Percentiles rank a stretch among this genome's conserved stretches.
phyloP scores from a whole-genome alignment of 129 eudicot genomes.

The Glebionis coronaria region DNA sequence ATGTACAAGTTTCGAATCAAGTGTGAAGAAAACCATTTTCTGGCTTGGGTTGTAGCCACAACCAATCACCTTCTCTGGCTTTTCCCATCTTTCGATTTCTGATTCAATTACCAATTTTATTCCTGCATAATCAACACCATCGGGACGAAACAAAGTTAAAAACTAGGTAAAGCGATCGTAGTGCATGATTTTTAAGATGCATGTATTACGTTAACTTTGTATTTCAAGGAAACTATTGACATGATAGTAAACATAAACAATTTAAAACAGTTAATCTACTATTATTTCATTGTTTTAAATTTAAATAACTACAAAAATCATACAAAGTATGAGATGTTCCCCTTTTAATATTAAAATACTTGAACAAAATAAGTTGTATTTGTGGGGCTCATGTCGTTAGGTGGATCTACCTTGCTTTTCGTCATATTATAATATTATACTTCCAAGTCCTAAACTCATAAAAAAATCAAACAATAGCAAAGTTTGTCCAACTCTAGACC shows the following conservation, averaged over 20 bases:
- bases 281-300: no score
- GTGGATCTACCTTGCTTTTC: constrained; percentile 9
- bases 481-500: background rate
- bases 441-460: background rate
- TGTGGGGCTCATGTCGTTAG: constrained; percentile 23
- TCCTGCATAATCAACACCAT: constrained; percentile 39
- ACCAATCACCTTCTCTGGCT: constrained; percentile 59
- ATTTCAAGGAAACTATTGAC: no score
- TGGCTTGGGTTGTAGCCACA: constrained; percentile 83
- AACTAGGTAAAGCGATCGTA: background rate
- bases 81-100: constrained; percentile 59
- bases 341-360: constrained; percentile 10
- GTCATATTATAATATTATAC: constrained; percentile 4
- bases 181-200: no score
- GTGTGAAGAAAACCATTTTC: constrained; percentile 75
- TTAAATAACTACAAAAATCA: no score
- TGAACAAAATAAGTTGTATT: constrained; percentile 5
- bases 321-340: background rate
- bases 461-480: constrained; percentile 4
- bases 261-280: no score
- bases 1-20: constrained; percentile 66
- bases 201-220: no score
- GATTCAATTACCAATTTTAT: constrained; percentile 48
- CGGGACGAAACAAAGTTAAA: background rate
- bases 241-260: no score